Evolutionary conservation across 805 yeast species (phyloP), one percentile per base, ranked within the genome.

Genomic region (Torulaspora maleeae): DNA sequence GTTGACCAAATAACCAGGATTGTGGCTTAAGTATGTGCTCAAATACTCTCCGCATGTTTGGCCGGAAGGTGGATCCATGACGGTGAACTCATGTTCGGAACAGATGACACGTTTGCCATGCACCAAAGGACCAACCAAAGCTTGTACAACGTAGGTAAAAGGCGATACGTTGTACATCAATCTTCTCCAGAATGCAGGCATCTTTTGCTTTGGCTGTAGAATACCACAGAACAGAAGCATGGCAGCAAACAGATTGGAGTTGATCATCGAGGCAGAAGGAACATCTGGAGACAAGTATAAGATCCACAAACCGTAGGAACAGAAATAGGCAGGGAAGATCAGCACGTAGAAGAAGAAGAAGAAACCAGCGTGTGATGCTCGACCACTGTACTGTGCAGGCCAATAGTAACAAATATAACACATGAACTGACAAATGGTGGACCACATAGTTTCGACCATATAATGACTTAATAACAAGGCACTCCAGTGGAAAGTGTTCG

Each of bases 401-500:
- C 75, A 77, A 56, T 73, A 77, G 59, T 71, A 72, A 39, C 72
- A 69, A 42, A 74, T 64, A 58, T 65, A 75, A 57, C 71, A 63
- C 43, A 63, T 50, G 48, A 64, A 69, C 52, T 78, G 78, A 53
- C 74, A 66, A 4, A 58, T 51, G 15, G 70, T 53, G 38, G 77
- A 74, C 73, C 74, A 76, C 28, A 73, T 68, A 24, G 74, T 62
- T 61, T 78, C 82, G 19, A 74, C 67, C 10, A 70, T 53, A 24
- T 70, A 65, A 55, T 60, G 74, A 59, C 69, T 63, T 50, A 69
- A 42, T 44, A 82, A 63, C 44, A 82, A 78, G 1, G 80, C 78
- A 56, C 71, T 55, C 89, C 89, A 83, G 40, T 79, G 72, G 65
- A 80, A 83, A 2, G 87, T 79, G 59, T 76, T 81, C 1, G 88